Evolutionary conservation across 148 eudicot species (phyloP).

Genomic region (Vaccinium macrocarpon): DNA sequence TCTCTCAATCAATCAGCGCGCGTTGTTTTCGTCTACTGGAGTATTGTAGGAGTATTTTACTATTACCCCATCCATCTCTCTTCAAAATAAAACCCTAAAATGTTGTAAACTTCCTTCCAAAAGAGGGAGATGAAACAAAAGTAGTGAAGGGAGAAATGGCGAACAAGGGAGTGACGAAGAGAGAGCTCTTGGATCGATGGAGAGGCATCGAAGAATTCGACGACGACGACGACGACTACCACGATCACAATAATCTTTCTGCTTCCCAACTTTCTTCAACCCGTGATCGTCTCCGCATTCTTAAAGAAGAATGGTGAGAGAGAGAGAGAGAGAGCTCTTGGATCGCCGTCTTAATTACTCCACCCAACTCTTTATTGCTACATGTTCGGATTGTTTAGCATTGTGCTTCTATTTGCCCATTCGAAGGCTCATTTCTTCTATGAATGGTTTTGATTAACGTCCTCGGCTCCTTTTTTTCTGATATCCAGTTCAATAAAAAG

Average conservation of each 20-base stretch:
- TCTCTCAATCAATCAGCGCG: no score
- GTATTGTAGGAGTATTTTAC: no score
- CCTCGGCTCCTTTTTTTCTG: background rate
- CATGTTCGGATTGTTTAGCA: background rate
- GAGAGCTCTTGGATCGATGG: constrained; percentile 76
- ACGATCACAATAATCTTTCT: constrained; percentile 16
- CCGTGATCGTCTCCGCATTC: constrained; percentile 48
- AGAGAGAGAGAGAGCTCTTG: no score
- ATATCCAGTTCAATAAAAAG: background rate
- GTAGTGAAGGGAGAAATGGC: constrained; percentile 20
- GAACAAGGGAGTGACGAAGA: constrained; percentile 36
- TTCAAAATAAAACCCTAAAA: no score
- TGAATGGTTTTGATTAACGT: background rate
- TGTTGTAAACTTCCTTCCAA: no score
- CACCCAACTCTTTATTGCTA: background rate
- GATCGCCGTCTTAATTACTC: background rate
- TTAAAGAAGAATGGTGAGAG: constrained; percentile 66
- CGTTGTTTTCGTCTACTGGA: no score
- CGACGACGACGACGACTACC: constrained; percentile 30
- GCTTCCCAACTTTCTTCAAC: constrained; percentile 24
- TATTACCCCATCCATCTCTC: no score
- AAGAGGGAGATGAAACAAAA: no score
- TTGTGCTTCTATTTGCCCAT: no score
- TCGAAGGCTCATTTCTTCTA: background rate
- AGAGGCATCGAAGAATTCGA: constrained; percentile 64